phyloP scores from a whole-genome alignment of 805 yeast genomes.

The Zygotorulaspora sp. region DNA sequence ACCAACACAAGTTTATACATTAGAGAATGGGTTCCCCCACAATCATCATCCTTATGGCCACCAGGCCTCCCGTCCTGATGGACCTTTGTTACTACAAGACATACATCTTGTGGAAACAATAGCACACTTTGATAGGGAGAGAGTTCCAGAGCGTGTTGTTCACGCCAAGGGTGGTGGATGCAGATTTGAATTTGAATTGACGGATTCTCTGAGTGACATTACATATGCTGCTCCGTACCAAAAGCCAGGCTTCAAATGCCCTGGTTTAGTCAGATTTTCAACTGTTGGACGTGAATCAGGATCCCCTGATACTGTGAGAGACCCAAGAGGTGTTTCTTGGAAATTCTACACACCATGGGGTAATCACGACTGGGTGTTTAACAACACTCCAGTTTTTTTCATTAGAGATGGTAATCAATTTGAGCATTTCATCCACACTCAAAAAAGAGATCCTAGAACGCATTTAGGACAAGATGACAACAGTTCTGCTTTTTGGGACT shows the following conservation, averaged over 20 bases:
- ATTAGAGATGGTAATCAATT: conserved; percentile 73
- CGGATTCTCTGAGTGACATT: conserved; percentile 53
- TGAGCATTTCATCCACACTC: conserved; percentile 85
- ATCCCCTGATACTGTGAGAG: conserved; percentile 78
- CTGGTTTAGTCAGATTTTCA: conserved; percentile 51
- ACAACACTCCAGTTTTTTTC: conserved; percentile 83
- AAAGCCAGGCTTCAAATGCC: conserved; percentile 40
- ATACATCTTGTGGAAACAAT: conserved; percentile 51
- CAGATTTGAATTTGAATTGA: conserved; percentile 53
- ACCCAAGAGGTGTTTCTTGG: conserved; percentile 80
- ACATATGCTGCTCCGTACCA: conserved; percentile 43
- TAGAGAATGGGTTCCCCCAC: conserved; percentile 53
- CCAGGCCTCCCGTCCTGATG: conserved; percentile 49
- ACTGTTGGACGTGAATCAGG: conserved; percentile 87
- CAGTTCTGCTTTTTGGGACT: conserved; percentile 55
- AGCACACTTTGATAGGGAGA: conserved; percentile 59
- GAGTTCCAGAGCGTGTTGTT: conserved; percentile 63
- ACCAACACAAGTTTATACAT: conserved; percentile 33
- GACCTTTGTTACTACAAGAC: conserved; percentile 58
- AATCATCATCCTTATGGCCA: conserved; percentile 50
- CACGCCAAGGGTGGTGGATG: conserved; percentile 68
- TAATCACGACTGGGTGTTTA: conserved; percentile 77
- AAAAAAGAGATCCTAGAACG: conserved; percentile 68
- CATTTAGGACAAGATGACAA: conserved; percentile 43
- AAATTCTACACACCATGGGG: conserved; percentile 83